Conservation (phyloP, 1,284 basidiomycete genomes). For the Ustilago trichophora region DNA sequence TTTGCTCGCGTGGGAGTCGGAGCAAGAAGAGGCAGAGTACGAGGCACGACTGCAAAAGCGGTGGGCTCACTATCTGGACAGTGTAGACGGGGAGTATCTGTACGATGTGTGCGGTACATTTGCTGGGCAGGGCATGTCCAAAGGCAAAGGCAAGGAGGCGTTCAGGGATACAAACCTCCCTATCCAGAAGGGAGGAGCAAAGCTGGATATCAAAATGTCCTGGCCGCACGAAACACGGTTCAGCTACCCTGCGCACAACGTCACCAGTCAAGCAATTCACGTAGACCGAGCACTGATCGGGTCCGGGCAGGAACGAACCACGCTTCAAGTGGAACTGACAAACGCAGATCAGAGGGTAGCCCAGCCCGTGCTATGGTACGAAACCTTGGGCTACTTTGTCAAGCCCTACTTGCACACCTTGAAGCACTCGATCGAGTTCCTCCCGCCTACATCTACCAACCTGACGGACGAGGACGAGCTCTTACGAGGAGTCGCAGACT, state of each 20-base stretch:
- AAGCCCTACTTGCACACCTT: conserved; percentile 88
- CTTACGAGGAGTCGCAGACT: conserved; percentile 46
- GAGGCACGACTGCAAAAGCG: conserved; percentile 7
- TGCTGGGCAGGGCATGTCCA: no score
- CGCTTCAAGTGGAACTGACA: conserved; percentile 75
- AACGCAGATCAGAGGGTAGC: conserved; percentile 72
- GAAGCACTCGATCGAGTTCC: conserved; percentile 63
- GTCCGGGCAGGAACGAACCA: conserved; percentile 79
- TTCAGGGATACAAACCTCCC: not conserved
- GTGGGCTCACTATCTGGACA: conserved; percentile 23
- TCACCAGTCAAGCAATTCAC: conserved; percentile 68
- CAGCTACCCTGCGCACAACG: conserved; percentile 55
- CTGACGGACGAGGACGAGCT: conserved; percentile 31
- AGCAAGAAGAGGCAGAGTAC: conserved; percentile 26
- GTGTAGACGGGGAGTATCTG: conserved; percentile 29
- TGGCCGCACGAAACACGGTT: conserved; percentile 69
- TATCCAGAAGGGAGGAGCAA: not conserved
- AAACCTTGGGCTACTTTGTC: conserved; percentile 92
- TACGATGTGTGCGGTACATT: conserved; percentile 8
- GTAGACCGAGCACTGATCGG: conserved; percentile 79
- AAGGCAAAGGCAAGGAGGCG: not conserved
- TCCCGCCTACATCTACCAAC: not conserved
- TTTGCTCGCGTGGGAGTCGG: conserved; percentile 20
- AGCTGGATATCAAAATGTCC: conserved; percentile 58
- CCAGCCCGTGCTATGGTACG: conserved; percentile 78